phyloP scores from a whole-genome alignment of 2,329 filamentous ascomycete genomes.

The Calcarisporium arbuscula region DNA sequence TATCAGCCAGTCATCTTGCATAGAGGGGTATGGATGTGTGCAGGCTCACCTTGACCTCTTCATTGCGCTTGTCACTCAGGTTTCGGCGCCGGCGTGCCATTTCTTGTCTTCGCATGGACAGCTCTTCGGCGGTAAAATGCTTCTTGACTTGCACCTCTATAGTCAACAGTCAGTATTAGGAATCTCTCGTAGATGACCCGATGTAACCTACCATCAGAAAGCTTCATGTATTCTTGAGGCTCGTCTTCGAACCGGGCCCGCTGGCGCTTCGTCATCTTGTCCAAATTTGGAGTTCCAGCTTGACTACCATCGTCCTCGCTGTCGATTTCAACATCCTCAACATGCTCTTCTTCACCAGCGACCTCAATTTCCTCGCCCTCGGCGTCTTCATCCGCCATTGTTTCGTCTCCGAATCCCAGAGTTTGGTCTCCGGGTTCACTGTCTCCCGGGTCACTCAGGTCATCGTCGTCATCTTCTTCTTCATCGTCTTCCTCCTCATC shows the following conservation, averaged over 20 bases:
- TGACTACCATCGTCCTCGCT: slow-evolving; percentile 40
- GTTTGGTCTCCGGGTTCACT: slow-evolving; percentile 38
- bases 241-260: slow-evolving; percentile 52
- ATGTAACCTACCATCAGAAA: slow-evolving; percentile 47
- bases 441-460: slow-evolving; percentile 47
- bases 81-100: slow-evolving; percentile 57
- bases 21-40: not conserved
- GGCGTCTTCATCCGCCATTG: slow-evolving; percentile 41
- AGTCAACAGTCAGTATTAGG: slow-evolving; percentile 11
- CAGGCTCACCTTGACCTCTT: slow-evolving; percentile 55
- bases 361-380: slow-evolving; percentile 39
- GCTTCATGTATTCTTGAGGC: slow-evolving; percentile 50
- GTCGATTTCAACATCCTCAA: slow-evolving; percentile 17
- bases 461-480: slow-evolving; percentile 48
- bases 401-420: slow-evolving; percentile 36
- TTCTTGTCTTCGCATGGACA: slow-evolving; percentile 56
- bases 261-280: slow-evolving; percentile 56
- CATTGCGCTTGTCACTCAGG: slow-evolving; percentile 58
- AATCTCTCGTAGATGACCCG: no score
- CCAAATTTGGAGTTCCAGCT: slow-evolving; percentile 46
- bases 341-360: slow-evolving; percentile 31
- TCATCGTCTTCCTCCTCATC: slow-evolving; percentile 42
- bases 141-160: slow-evolving; percentile 60
- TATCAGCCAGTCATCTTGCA: slow-evolving; percentile 3
- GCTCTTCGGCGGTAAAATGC: slow-evolving; percentile 53